Conservation (phyloP, 768 basidiomycete species). For the Tulasnella sp. region DNA sequence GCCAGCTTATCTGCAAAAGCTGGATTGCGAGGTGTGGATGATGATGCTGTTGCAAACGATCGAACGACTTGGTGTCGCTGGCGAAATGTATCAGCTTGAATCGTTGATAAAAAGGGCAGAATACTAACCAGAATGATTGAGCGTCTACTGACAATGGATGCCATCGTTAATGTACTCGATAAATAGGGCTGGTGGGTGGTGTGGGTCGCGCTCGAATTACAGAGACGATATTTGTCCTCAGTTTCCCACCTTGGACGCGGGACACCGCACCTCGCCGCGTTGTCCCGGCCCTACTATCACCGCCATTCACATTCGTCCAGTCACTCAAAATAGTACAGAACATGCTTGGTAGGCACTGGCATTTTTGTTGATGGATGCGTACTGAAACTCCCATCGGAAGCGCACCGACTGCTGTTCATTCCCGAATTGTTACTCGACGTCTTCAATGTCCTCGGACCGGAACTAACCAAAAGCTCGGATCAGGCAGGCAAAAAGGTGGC, state of each 20-base stretch:
- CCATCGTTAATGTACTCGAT: not conserved
- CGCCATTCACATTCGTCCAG: not conserved
- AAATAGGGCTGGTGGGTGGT: not conserved
- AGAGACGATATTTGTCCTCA: not conserved
- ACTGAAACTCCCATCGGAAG: not conserved
- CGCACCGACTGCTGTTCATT: not conserved
- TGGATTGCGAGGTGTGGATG: constrained; percentile 3
- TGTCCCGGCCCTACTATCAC: not conserved
- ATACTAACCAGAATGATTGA: not conserved
- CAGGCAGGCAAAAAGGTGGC: not conserved
- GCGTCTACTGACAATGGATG: not conserved
- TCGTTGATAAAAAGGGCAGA: not conserved
- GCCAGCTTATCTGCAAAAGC: constrained; percentile 35
- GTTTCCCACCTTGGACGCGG: not conserved
- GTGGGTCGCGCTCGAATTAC: not conserved
- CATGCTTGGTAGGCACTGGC: not conserved
- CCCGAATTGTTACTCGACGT: not conserved
- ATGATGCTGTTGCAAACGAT: not conserved
- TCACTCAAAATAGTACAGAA: not conserved
- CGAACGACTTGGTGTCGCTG: not conserved
- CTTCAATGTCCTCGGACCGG: not conserved
- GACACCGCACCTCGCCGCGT: not conserved
- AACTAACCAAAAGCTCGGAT: not conserved
- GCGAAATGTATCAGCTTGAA: not conserved
- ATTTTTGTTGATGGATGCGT: not conserved